These are phyloP conservation scores for Handroanthus guayacan DNA, from an alignment of 257 asterid genomes.

Conservation along the genomic window DNA sequence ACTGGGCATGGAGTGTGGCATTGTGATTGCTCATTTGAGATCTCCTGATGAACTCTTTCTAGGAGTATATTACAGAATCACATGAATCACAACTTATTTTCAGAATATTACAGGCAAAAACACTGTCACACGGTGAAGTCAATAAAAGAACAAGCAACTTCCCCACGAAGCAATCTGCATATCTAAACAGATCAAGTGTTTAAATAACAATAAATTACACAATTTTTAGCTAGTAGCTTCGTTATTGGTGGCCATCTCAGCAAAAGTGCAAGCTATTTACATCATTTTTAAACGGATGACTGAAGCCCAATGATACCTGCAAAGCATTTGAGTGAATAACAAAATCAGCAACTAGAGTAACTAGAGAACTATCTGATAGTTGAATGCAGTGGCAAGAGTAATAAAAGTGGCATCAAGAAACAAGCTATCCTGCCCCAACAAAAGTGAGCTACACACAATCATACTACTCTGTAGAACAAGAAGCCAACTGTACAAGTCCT, in stretches of 20 bases:
- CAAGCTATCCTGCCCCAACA: not conserved
- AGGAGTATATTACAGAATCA: not conserved
- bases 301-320: constrained; percentile 95
- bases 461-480: not conserved
- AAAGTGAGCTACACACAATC: not conserved
- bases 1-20: not conserved
- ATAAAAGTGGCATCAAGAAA: not conserved
- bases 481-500: not conserved
- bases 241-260: not conserved
- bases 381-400: not conserved
- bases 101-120: not conserved
- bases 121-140: not conserved
- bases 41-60: not conserved
- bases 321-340: constrained; percentile 25
- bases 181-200: too few relatives aligned
- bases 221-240: not conserved
- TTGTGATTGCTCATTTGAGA: too few relatives aligned
- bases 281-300: constrained; percentile 65
- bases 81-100: not conserved
- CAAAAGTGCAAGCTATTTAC: not conserved
- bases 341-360: constrained; percentile 12
- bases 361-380: not conserved
- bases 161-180: too few relatives aligned
- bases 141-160: not conserved
- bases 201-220: not conserved